Evolutionary conservation across 208 protist species (phyloP), one percentile per base, ranked within the genome.

Genomic region (Leishmania tarentolae): DNA sequence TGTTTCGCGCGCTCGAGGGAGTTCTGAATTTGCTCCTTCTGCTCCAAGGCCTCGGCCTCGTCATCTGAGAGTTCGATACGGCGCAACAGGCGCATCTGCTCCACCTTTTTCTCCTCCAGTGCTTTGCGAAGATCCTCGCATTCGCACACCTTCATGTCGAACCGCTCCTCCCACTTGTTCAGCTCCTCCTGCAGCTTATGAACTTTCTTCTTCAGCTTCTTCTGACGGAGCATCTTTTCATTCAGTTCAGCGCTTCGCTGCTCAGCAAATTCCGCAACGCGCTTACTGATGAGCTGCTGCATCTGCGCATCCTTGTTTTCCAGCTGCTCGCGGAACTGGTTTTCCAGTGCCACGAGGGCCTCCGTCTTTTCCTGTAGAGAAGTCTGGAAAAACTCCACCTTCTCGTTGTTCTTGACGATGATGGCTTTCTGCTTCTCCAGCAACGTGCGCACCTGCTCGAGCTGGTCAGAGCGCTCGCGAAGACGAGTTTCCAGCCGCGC

Each of bases 371-470:
- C 90, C 40, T 86, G 88, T 72, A 97, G 78, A 73, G 89, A 80
- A 56, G 85, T 82, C 80, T 96, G 92, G 66, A 91, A 87, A 80
- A 85, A 88, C 71, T 96, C 91, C 0, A 83, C 84, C 87, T 95
- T 95, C 85, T 94, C 91, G 83, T 97, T 95, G 86, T 91, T 94
- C 83, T 91, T 90, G 68, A 94, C 86, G 80, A 97, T 96, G 79
- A 96, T 91, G 17, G 86, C 83, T 88, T 97, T 97, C 79, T 96
- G 92, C 75, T 92, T 93, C 72, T 96, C 92, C 59, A 97, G 86
- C 9, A 96, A 76, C 21, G 78, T 79, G 65, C 94, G 94, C 87
- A 97, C 85, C 85, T 95, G 89, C 40, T 93, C 86, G 35, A 96
- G 78, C 81, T 97, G 92, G 28, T 94, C 90, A 1, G 88, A 80